These are phyloP conservation scores for Plantago major DNA, from an alignment of 257 asterid genomes.

Conservation along the genomic window DNA sequence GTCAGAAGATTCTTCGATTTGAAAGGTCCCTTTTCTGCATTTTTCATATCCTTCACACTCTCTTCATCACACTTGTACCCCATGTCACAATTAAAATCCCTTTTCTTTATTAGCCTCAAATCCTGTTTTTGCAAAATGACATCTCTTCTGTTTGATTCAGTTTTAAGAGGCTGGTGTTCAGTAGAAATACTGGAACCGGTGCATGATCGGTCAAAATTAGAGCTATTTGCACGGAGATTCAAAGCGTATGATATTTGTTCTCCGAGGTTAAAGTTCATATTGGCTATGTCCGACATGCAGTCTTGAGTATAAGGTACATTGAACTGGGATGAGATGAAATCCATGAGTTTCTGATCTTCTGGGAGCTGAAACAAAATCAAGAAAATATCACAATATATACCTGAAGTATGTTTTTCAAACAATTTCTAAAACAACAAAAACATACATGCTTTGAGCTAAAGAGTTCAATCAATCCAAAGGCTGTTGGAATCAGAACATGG, in stretches of 20 bases:
- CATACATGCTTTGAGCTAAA: conserved; percentile 48
- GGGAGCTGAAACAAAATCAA: conserved; percentile 36
- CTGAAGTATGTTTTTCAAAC: neutral
- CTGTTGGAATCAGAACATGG: conserved; percentile 62
- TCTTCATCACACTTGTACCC: conserved; percentile 17
- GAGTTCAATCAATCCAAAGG: conserved; percentile 68
- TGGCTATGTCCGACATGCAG: conserved; percentile 20
- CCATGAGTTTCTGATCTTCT: conserved; percentile 45
- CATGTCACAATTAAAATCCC: conserved; percentile 13
- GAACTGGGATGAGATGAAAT: conserved; percentile 38
- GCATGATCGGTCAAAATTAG: conserved; percentile 61
- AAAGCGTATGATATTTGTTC: conserved; percentile 21
- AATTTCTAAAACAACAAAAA: neutral
- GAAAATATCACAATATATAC: neutral
- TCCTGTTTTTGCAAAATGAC: conserved; percentile 22
- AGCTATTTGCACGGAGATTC: conserved; percentile 30
- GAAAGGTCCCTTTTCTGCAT: conserved; percentile 36
- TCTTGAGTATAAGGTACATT: conserved; percentile 28
- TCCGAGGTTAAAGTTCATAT: neutral
- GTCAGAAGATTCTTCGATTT: conserved; percentile 78
- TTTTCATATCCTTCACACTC: conserved; percentile 20
- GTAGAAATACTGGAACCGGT: conserved; percentile 47
- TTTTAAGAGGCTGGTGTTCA: conserved; percentile 25
- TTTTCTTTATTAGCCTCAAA: conserved; percentile 24
- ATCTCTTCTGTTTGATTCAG: conserved; percentile 24